Percentiles rank a stretch among this genome's conserved stretches.
phyloP scores from a whole-genome alignment of 768 basidiomycete genomes.

The Russula dissimulans region DNA sequence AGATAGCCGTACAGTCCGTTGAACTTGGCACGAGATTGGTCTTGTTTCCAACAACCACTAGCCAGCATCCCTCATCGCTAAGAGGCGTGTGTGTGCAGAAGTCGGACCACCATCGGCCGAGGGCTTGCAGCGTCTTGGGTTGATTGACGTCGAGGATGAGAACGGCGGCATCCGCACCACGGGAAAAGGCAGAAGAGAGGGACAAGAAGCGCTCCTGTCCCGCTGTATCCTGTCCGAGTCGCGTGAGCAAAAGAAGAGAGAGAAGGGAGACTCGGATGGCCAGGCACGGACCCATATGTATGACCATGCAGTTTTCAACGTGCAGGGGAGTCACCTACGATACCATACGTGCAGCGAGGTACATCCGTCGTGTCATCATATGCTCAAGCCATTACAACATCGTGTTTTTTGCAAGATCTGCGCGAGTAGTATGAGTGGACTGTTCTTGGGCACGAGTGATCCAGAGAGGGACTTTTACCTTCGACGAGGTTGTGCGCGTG shows the following conservation, averaged over 20 bases:
- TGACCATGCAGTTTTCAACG: constrained; percentile 90
- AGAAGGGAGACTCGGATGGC: neutral
- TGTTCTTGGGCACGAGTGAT: constrained; percentile 82
- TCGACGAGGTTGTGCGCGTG: too few relatives aligned
- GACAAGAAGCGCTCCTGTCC: constrained; percentile 85
- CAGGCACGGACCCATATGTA: constrained; percentile 66
- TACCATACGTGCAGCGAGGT: constrained; percentile 99
- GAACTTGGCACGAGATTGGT: constrained; percentile 39
- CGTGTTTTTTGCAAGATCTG: constrained; percentile 63
- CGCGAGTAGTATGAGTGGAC: constrained; percentile 89
- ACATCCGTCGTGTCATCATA: constrained; percentile 23
- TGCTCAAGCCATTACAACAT: neutral
- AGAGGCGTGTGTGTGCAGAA: constrained; percentile 63
- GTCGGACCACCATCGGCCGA: constrained; percentile 72
- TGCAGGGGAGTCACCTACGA: constrained; percentile 81
- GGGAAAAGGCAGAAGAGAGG: constrained; percentile 74
- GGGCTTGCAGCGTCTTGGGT: constrained; percentile 46
- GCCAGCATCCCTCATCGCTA: constrained; percentile 61
- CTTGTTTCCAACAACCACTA: constrained; percentile 69
- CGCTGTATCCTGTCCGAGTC: constrained; percentile 72
- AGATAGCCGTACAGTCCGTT: constrained; percentile 20
- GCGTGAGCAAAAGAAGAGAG: constrained; percentile 4
- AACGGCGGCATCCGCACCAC: constrained; percentile 73
- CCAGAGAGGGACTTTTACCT: constrained; percentile 41
- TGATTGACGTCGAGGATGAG: constrained; percentile 75